These are phyloP conservation scores for Exserohilum rostratum DNA, from an alignment of 2,329 filamentous ascomycete species.

Conservation along the genomic window DNA sequence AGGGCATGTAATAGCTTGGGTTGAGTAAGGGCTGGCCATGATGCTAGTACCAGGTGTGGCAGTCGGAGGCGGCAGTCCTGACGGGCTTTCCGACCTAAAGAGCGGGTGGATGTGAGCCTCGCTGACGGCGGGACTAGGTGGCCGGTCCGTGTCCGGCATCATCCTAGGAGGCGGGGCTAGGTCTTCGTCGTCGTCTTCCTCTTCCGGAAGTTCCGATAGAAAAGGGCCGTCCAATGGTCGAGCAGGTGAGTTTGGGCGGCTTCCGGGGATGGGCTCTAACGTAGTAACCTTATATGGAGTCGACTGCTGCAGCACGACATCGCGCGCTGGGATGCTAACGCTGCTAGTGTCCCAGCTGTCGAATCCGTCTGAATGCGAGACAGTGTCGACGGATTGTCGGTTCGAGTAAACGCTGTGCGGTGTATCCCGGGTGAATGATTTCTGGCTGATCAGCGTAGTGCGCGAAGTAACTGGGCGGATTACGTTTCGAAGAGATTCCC, in stretches of 20 bases:
- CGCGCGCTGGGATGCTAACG: conserved; percentile 67
- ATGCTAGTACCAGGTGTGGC: conserved; percentile 72
- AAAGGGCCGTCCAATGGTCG: conserved; percentile 62
- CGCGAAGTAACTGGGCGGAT: conserved; percentile 48
- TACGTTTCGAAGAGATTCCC: conserved; percentile 46
- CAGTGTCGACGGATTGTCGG: conserved; percentile 41
- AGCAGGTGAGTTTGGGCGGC: conserved; percentile 69
- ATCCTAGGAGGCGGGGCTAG: conserved; percentile 43
- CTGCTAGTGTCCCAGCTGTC: conserved; percentile 77
- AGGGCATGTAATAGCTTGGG: conserved; percentile 61
- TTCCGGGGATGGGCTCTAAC: conserved; percentile 74
- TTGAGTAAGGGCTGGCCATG: conserved; percentile 71
- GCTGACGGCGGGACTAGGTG: conserved; percentile 51
- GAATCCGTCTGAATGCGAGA: conserved; percentile 63
- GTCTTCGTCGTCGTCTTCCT: conserved; percentile 35
- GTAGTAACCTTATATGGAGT: conserved; percentile 54
- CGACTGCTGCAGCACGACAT: conserved; percentile 48
- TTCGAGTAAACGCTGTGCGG: conserved; percentile 43
- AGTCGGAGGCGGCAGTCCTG: conserved; percentile 62
- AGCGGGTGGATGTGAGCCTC: conserved; percentile 79
- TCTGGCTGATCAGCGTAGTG: conserved; percentile 42
- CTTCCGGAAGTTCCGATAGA: conserved; percentile 32
- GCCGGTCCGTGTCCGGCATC: conserved; percentile 42
- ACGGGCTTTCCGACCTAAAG: conserved; percentile 74
- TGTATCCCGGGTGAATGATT: conserved; percentile 39